phyloP scores from a whole-genome alignment of 2,329 filamentous ascomycete species.

The Metarhizium brunneum region DNA sequence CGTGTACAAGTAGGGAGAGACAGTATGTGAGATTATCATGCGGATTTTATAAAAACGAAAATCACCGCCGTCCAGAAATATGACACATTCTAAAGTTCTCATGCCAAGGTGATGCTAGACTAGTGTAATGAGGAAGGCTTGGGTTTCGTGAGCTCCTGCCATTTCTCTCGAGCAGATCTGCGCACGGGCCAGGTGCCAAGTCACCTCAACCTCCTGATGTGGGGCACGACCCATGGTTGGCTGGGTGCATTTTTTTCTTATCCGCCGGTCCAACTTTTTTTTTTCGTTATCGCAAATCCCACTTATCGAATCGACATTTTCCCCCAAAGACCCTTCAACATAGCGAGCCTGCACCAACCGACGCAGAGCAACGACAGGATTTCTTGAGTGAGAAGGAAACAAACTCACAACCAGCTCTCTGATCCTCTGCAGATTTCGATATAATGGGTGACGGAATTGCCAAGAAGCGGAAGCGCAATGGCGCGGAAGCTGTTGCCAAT shows the following conservation, averaged over 20 bases:
- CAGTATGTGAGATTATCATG: background rate
- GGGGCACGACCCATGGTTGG: background rate
- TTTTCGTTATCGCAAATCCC: constrained; percentile 4
- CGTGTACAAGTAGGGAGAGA: background rate
- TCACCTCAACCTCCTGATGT: background rate
- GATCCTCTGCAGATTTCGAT: background rate
- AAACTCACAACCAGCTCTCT: background rate
- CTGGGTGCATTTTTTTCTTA: constrained; percentile 11
- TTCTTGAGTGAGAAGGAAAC: background rate
- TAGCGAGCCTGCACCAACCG: background rate
- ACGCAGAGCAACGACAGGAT: background rate
- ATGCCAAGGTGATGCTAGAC: too few species aligned
- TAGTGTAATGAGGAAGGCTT: background rate
- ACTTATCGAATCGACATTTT: constrained; percentile 4
- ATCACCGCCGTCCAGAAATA: too few species aligned
- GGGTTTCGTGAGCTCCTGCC: background rate
- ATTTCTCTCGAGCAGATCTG: background rate
- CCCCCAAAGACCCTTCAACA: background rate
- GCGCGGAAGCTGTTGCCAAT: constrained; percentile 19
- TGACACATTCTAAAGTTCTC: too few species aligned
- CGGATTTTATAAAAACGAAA: background rate
- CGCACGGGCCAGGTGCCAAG: background rate
- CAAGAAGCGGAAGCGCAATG: constrained; percentile 37
- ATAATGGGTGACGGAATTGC: constrained; percentile 25
- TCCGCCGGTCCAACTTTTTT: constrained; percentile 9